Conservation (phyloP, 176 grass and related monocot genomes). For the Rhynchospora pubera region DNA sequence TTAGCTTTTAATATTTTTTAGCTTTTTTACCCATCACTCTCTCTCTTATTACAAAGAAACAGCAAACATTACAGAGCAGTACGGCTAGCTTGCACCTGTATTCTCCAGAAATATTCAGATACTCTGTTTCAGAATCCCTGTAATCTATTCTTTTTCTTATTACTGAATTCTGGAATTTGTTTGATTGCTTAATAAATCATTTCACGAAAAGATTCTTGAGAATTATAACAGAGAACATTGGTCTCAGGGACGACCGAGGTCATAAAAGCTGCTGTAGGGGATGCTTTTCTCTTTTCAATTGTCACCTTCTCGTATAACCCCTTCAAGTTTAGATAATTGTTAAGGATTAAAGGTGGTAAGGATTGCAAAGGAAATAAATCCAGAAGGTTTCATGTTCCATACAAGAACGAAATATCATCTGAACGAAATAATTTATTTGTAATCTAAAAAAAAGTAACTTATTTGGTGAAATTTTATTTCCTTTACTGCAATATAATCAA, state of each 20-base stretch:
- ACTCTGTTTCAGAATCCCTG: not conserved
- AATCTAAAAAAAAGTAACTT: too few species aligned
- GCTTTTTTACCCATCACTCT: constrained; percentile 1
- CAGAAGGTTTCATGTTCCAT: not conserved
- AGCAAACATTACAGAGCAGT: constrained; percentile 10
- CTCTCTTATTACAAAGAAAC: not conserved
- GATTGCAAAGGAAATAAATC: not conserved
- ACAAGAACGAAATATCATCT: too few species aligned
- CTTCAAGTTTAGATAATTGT: not conserved
- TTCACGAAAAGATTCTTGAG: not conserved
- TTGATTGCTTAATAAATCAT: not conserved
- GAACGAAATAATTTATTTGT: too few species aligned
- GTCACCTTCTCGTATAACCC: not conserved
- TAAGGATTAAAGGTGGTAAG: not conserved
- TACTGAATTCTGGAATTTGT: not conserved
- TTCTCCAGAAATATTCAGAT: not conserved
- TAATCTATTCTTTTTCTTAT: not conserved
- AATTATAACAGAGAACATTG: not conserved
- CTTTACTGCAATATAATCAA: not conserved
- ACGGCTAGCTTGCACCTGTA: not conserved
- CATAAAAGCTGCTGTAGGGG: not conserved
- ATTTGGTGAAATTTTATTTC: not conserved
- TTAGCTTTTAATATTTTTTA: too few species aligned
- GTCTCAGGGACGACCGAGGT: not conserved
- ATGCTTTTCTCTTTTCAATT: not conserved